Base-by-base conservation (phyloP, 768 basidiomycete genomes). In the Wakefieldia striispora region DNA sequence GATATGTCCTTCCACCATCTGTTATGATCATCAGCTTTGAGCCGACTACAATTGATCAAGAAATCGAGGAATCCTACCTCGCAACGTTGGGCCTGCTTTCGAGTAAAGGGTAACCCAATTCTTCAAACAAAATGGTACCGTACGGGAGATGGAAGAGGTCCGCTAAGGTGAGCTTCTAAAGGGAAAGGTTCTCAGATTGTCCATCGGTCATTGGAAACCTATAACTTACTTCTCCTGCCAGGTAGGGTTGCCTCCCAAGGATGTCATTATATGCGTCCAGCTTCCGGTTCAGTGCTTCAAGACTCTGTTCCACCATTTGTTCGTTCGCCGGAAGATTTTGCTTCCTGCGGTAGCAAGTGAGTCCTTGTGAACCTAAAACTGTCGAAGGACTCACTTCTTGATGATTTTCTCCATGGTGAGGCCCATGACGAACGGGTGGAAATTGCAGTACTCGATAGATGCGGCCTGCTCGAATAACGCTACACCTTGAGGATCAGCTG, bases 1-100 rank as follows among this genome's bases (percentile, higher is more conserved):
- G 67, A 64, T 40, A 83, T 63, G 17, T 73, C 77, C 47, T 74
- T 71, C 73, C 74, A 81, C 81, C 81, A 82, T 66, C 78, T 74
- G 47, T 19, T 29, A 34, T n/a, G 6, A 27, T 3, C 21, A 16
- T 44, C 10, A 53, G 33, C 10, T 14, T 21, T 10, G 31, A 16
- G 16, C 12, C 24, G 4, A 24, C 24, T 21, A 2, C 2, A 11
- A 6, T 13, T 4, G 20, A n/a, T n/a, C n/a, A 7, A 21, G 13
- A 24, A 0, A 26, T 27, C 13, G 12, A 13, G 7, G 11, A 17
- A 23, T 4, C 63, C 36, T 35, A 66, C 64, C 66, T 66, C 31
- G 48, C 55, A 20, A 66, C 64, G 35, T 66, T 61, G 11, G 61
- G 65, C 12, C 64, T 50, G 29, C 20, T 53, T 35, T 59, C 51